Percentiles rank a stretch among this genome's conserved stretches.
These are phyloP conservation scores for Leccinum rimulosum DNA, from an alignment of 768 basidiomycete genomes.

Conservation along the genomic window DNA sequence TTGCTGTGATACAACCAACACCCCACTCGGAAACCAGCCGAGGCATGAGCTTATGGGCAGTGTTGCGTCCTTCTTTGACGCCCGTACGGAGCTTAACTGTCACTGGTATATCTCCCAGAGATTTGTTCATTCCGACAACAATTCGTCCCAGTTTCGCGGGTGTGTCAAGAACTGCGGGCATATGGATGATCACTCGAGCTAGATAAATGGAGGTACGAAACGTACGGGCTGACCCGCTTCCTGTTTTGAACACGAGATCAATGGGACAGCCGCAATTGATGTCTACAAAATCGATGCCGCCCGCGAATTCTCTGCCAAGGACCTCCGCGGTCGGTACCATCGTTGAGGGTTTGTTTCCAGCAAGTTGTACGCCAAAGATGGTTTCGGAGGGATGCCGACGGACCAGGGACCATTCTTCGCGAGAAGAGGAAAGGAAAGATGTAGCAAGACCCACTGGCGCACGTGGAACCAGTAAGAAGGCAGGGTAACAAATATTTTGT, in stretches of 20 bases:
- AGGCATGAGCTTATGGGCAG: slow-evolving; percentile 88
- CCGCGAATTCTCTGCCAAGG: slow-evolving; percentile 63
- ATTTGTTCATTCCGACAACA: slow-evolving; percentile 86
- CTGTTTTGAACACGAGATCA: slow-evolving; percentile 89
- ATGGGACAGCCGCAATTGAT: slow-evolving; percentile 98
- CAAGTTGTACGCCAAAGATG: slow-evolving; percentile 89
- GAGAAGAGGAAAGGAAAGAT: slow-evolving; percentile 84
- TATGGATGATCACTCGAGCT: background rate
- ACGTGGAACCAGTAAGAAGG: background rate
- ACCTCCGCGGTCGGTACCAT: slow-evolving; percentile 83
- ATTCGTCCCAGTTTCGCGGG: slow-evolving; percentile 83
- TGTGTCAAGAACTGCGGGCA: slow-evolving; percentile 72
- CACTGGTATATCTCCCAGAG: slow-evolving; percentile 87
- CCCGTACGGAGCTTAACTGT: slow-evolving; percentile 93
- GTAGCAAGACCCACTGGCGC: slow-evolving; percentile 88
- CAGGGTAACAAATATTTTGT: background rate
- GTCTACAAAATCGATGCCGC: slow-evolving; percentile 85
- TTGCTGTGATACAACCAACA: slow-evolving; percentile 44
- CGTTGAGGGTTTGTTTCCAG: slow-evolving; percentile 79
- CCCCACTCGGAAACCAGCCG: slow-evolving; percentile 57
- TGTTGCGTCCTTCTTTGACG: slow-evolving; percentile 84
- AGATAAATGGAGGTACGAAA: background rate
- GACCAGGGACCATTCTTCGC: slow-evolving; percentile 94
- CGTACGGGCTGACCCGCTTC: slow-evolving; percentile 83
- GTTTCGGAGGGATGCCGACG: slow-evolving; percentile 83